Percentiles rank a stretch among this genome's conserved stretches.
Conservation (phyloP, 352 stramenopile species). For the Plasmopara viticola region DNA sequence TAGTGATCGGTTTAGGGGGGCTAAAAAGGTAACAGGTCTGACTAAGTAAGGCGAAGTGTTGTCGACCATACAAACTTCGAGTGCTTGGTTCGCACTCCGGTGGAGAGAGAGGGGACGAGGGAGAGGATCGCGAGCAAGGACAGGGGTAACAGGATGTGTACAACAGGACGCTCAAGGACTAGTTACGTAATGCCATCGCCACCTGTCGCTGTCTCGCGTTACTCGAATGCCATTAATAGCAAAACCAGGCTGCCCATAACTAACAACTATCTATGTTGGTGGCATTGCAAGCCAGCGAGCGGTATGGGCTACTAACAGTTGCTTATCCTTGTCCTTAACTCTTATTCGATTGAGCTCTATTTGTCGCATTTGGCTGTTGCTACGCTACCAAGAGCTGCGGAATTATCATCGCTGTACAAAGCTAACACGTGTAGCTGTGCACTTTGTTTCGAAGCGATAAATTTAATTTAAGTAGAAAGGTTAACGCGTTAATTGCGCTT, state of each 20-base stretch:
- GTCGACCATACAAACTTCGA: constrained; percentile 22
- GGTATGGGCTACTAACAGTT: constrained; percentile 5
- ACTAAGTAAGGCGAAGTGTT: constrained; percentile 3
- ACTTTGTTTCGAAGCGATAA: too few relatives aligned
- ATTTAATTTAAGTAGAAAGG: too few relatives aligned
- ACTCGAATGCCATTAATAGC: neutral
- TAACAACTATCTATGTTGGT: too few relatives aligned
- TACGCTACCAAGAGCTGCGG: neutral
- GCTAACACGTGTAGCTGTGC: too few relatives aligned
- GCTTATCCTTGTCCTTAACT: too few relatives aligned
- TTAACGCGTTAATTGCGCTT: too few relatives aligned
- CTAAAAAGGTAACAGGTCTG: constrained; percentile 4
- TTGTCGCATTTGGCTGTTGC: neutral
- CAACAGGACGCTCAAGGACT: constrained; percentile 18
- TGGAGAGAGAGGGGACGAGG: constrained; percentile 18
- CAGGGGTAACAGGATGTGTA: constrained; percentile 21
- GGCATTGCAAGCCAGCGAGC: neutral
- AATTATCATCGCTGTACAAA: neutral
- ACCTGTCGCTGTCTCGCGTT: neutral
- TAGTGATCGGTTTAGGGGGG: constrained; percentile 3
- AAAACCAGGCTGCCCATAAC: neutral
- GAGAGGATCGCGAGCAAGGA: constrained; percentile 13
- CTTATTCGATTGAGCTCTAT: too few relatives aligned
- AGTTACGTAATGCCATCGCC: neutral
- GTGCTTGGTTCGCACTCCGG: constrained; percentile 16